These are phyloP conservation scores for Fusarium sp. DNA, from an alignment of 2,329 filamentous ascomycete species.

Conservation along the genomic window DNA sequence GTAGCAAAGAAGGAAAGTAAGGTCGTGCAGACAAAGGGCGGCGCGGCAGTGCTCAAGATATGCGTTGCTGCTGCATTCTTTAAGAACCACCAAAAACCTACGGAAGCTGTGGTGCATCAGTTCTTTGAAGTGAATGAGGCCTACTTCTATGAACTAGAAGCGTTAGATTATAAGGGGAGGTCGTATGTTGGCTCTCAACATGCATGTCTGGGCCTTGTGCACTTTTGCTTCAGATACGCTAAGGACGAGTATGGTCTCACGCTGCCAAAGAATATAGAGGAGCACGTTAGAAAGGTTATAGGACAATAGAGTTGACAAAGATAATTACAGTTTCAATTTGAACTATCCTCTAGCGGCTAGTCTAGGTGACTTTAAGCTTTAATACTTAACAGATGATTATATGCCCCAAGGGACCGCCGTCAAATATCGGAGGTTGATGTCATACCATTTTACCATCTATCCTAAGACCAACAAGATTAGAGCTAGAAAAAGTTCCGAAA, in stretches of 20 bases:
- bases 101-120: background rate
- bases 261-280: background rate
- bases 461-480: rapidly evolving
- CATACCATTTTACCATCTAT: background rate
- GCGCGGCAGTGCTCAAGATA: background rate
- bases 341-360: background rate
- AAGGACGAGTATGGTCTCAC: background rate
- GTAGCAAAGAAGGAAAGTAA: background rate
- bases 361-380: background rate
- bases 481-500: rapidly evolving
- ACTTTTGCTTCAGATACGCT: background rate
- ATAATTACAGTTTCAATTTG: rapidly evolving
- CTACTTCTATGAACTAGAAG: background rate
- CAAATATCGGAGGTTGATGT: background rate
- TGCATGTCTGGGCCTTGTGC: background rate
- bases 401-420: background rate
- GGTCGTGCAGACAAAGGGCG: background rate
- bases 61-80: background rate
- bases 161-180: background rate
- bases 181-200: background rate
- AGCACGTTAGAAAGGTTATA: background rate
- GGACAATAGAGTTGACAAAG: background rate
- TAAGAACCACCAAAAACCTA: background rate
- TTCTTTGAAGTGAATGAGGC: background rate
- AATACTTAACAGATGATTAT: rapidly evolving